Evolutionary conservation across 2,329 filamentous ascomycete species (phyloP).

Genomic region (Dothidotthia symphoricarpi): DNA sequence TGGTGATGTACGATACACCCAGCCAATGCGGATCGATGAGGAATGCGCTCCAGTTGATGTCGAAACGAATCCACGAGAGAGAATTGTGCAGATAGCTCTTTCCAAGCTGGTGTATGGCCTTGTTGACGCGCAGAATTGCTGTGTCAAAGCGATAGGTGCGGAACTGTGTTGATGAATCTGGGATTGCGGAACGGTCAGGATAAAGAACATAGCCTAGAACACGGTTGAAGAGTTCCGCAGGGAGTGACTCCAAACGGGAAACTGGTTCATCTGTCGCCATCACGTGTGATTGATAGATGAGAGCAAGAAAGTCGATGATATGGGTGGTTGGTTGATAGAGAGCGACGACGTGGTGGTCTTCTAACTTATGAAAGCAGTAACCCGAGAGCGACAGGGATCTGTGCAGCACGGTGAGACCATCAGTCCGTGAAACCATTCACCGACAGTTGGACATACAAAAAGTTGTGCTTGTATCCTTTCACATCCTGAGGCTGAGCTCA

Average conservation of each 20-base stretch:
- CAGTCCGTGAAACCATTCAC: too few relatives aligned
- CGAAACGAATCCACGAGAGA: neutral
- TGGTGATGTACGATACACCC: neutral
- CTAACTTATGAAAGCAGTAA: too few relatives aligned
- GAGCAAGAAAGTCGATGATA: too few relatives aligned
- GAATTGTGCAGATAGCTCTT: neutral
- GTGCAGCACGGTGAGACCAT: too few relatives aligned
- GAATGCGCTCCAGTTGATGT: slow-evolving; percentile 1
- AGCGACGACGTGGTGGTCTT: too few relatives aligned
- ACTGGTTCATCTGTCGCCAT: too few relatives aligned
- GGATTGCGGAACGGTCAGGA: neutral
- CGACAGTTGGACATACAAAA: too few relatives aligned
- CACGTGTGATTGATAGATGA: too few relatives aligned
- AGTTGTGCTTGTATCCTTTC: too few relatives aligned
- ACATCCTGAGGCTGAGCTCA: too few relatives aligned
- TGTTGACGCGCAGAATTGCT: neutral
- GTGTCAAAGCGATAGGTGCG: neutral
- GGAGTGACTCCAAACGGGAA: neutral
- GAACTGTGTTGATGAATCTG: neutral
- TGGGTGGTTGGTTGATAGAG: too few relatives aligned
- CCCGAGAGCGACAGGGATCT: too few relatives aligned
- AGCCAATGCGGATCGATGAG: slow-evolving; percentile 1
- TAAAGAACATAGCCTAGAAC: neutral
- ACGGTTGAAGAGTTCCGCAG: neutral
- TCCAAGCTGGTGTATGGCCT: neutral